phyloP scores from a whole-genome alignment of 805 yeast genomes.

The Yamadazyma sp. region DNA sequence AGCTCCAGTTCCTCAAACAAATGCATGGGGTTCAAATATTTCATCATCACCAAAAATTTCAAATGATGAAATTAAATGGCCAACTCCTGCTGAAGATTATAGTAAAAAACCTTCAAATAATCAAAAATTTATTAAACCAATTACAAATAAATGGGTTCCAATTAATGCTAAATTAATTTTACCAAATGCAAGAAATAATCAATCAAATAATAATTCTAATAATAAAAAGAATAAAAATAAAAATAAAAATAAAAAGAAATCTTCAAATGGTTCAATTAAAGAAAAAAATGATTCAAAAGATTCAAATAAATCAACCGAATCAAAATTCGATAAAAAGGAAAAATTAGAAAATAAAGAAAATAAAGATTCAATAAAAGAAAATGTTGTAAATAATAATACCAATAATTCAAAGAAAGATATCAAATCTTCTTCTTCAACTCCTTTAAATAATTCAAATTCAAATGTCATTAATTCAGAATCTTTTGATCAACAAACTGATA shows the following conservation, averaged over 20 bases:
- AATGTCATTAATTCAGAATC: neutral
- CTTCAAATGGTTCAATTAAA: constrained; percentile 19
- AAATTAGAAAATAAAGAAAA: constrained; percentile 6
- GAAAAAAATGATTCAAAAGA: constrained; percentile 15
- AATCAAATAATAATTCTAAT: constrained; percentile 18
- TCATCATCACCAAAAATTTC: constrained; percentile 12
- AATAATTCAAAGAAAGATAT: too few species aligned
- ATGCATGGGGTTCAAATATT: constrained; percentile 35
- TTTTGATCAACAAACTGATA: constrained; percentile 1
- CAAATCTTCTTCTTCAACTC: neutral
- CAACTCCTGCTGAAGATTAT: constrained; percentile 35
- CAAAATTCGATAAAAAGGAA: constrained; percentile 1
- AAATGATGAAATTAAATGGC: constrained; percentile 41
- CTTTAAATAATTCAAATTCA: too few species aligned
- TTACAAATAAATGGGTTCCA: constrained; percentile 45
- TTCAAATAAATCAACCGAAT: constrained; percentile 3
- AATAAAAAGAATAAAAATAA: constrained; percentile 24
- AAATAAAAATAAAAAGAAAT: constrained; percentile 13
- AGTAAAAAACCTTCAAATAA: constrained; percentile 15
- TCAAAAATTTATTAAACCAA: constrained; percentile 40
- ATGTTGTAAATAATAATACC: constrained; percentile 9
- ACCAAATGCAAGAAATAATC: constrained; percentile 30
- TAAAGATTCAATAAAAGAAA: constrained; percentile 3
- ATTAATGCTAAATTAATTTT: constrained; percentile 40
- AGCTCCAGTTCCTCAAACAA: constrained; percentile 43